Base-by-base conservation (phyloP, 495 filamentous ascomycete species). In the Penicillium canariense region DNA sequence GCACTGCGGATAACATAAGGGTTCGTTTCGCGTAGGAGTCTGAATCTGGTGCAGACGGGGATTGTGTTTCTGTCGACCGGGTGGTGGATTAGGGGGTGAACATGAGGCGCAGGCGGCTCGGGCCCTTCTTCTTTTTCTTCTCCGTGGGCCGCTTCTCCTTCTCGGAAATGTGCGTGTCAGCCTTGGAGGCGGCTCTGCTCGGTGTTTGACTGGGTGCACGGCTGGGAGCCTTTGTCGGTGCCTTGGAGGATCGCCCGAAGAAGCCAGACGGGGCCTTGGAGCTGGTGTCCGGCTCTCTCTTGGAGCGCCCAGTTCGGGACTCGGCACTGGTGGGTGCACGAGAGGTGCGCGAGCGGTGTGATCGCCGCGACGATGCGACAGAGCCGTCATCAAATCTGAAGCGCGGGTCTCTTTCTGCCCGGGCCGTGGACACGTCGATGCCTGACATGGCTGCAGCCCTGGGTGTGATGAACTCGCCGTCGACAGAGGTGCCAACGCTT, bases 401-500 rank as follows among this genome's bases (percentile, higher is more conserved):
- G 5, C 75, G 69, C 2, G 70, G 70, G 18, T 75, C 72, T 5
- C 68, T 60, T 11, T 57, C 42, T 27, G 66, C 56, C 7, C 68
- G 61, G 0, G 74, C 73, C 2, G 70, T 74, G 2, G 67, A 69
- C 8, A 78, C 59, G 42, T 79, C 74, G 22, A 81, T 71, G 26
- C 77, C 77, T 0, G 77, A 80, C 66, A 86, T 77, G 48, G 80
- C 77, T 48, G 84, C 84, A 0, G 91, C 91, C 23, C 80, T 80
- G 4, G 87, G 87, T 18, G 88, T 94, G 68, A 96, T 89, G 58
- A 93, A 87, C 64, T 96, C 91, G 6, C 89, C 82, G 45, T 96
- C 91, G 4, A 91, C 90, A 20, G 82, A 86, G 2, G 87, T 89
- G 17, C 77, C 82, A 3, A 77, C 55, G 62, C 83, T 86, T 8